Conservation (phyloP, 2,329 filamentous ascomycete genomes). For the Hysterium pulicare region DNA sequence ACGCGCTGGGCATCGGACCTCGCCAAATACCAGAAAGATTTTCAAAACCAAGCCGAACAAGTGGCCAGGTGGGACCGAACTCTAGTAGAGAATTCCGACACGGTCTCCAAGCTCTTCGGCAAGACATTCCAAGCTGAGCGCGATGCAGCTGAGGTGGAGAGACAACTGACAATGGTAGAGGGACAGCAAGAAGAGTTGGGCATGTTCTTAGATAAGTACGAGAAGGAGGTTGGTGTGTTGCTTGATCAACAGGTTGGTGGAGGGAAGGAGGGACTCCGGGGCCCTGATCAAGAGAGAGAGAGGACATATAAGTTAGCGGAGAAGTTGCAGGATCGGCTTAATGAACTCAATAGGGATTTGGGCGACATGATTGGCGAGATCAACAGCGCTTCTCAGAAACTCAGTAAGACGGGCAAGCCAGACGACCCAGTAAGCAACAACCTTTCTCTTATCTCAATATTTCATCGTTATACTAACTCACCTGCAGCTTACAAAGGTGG, state of each 20-base stretch:
- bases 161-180: slow-evolving; percentile 84
- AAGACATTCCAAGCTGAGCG: slow-evolving; percentile 92
- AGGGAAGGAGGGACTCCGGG: slow-evolving; percentile 68
- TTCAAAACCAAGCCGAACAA: slow-evolving; percentile 82
- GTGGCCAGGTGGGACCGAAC: slow-evolving; percentile 89
- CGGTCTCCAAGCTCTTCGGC: slow-evolving; percentile 89
- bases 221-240: slow-evolving; percentile 86
- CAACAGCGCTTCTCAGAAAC: slow-evolving; percentile 82
- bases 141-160: slow-evolving; percentile 89
- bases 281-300: slow-evolving; percentile 93
- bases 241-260: slow-evolving; percentile 63
- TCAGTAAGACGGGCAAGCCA: slow-evolving; percentile 85
- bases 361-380: slow-evolving; percentile 98
- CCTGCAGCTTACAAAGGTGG: slow-evolving; percentile 81
- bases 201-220: slow-evolving; percentile 84
- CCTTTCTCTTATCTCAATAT: background rate
- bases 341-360: slow-evolving; percentile 90
- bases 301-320: slow-evolving; percentile 92
- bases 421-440: slow-evolving; percentile 30
- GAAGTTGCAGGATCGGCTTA: slow-evolving; percentile 83
- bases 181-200: slow-evolving; percentile 89
- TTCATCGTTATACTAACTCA: background rate
- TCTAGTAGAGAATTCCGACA: slow-evolving; percentile 89
- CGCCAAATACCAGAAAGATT: slow-evolving; percentile 94
- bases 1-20: slow-evolving; percentile 94